Percentiles rank a stretch among this genome's conserved stretches.
Evolutionary conservation across 148 eudicot species (phyloP).

Genomic region (Arbutus unedo): DNA sequence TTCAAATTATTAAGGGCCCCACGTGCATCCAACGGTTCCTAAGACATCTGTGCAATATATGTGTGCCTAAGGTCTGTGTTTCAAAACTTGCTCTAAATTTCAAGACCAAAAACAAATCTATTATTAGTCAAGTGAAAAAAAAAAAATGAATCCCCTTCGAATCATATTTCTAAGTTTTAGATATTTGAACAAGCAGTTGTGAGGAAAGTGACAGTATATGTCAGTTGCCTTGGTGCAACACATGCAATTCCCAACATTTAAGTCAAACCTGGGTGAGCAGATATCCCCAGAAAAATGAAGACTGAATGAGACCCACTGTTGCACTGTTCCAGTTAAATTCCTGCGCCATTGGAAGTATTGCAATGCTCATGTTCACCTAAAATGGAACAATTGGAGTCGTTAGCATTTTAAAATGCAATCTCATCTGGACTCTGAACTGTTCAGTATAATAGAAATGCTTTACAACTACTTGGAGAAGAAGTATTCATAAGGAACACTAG

Average conservation of each 20-base stretch:
- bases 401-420: not conserved
- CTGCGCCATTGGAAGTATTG: conserved; percentile 97
- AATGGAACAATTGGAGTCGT: conserved; percentile 17
- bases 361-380: conserved; percentile 99
- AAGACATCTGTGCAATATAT: too few species aligned
- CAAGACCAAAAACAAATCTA: not conserved
- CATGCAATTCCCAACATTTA: not conserved
- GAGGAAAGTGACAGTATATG: not conserved
- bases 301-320: conserved; percentile 96
- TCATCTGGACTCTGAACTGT: not conserved
- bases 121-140: not conserved
- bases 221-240: not conserved
- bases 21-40: too few species aligned
- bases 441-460: conserved; percentile 5
- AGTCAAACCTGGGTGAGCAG: conserved; percentile 91
- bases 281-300: conserved; percentile 99
- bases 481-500: not conserved
- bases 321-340: conserved; percentile 86
- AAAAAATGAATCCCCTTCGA: not conserved
- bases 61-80: too few species aligned
- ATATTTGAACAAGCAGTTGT: not conserved
- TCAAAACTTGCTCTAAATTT: not conserved
- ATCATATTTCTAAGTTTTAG: not conserved
- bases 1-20: too few species aligned
- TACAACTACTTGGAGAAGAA: conserved; percentile 12